Conservation (phyloP, 306 rosid genomes). For the Alnus glutinosa region DNA sequence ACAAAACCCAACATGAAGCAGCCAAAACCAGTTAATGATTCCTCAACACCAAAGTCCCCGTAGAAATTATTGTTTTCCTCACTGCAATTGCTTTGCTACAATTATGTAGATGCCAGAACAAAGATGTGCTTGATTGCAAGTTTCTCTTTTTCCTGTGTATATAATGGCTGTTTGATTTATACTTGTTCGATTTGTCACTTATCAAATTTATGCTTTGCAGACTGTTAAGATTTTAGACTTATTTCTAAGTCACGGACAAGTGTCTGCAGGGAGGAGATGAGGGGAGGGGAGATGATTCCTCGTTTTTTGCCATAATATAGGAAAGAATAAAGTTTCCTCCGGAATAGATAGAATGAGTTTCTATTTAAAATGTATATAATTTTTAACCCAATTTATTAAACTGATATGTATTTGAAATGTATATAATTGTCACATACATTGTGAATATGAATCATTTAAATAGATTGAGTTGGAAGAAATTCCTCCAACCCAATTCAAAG, state of each 20-base stretch:
- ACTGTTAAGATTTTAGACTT: background rate
- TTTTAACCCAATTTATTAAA: too few relatives aligned
- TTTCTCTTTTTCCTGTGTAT: background rate
- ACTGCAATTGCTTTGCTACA: background rate
- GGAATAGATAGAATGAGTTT: too few relatives aligned
- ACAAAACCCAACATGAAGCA: constrained; percentile 48
- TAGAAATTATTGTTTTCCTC: constrained; percentile 12
- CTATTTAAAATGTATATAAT: too few relatives aligned
- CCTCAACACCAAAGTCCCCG: constrained; percentile 38
- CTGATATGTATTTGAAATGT: too few relatives aligned
- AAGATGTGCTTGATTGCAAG: background rate
- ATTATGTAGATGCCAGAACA: background rate
- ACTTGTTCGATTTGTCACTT: background rate
- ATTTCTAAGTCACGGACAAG: background rate
- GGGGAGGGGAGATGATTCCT: background rate
- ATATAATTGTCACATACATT: too few relatives aligned
- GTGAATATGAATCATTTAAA: too few relatives aligned
- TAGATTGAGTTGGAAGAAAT: background rate
- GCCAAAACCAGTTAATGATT: constrained; percentile 28
- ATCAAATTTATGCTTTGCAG: background rate
- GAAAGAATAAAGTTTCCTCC: too few relatives aligned
- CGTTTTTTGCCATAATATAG: too few relatives aligned
- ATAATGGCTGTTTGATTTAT: background rate
- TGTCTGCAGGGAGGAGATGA: background rate
- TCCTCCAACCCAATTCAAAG: background rate